Evolutionary conservation across 2,329 filamentous ascomycete genomes (phyloP), one percentile per base, ranked within the genome.

Genomic region (Fusarium lateritium): DNA sequence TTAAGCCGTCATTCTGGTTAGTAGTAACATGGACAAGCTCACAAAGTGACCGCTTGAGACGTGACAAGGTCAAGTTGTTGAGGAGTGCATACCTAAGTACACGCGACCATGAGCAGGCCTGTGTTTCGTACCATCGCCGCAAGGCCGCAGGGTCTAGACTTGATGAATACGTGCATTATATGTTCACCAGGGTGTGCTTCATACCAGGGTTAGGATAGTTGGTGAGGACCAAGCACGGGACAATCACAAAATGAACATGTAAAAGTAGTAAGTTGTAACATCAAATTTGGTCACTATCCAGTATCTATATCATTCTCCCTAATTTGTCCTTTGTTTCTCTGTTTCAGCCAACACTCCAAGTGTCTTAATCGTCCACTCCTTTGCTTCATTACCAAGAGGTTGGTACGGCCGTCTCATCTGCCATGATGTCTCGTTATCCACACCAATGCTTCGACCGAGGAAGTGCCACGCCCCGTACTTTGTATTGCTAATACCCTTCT

Each of bases 401-500:
- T 77, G 65, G 63, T 84, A 85, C 2, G 83, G 83, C 56, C 78
- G 79, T 14, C 83, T 74, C 67, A 83, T 83, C 36, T 77, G 73
- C 69, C 83, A 85, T 3, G 76, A 65, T 1, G 65, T 75, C 68
- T 79, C 75, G 0, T 55, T 62, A 15, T 78, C 69, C 2, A 84
- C n/a, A 0, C 82, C 83, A 6, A 83, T 67, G 1, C 71, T 67
- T 11, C 71, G 75, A 0, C 83, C 83, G 0, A 83, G 65, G 63
- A 81, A 84, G 62, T 80, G 75, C 71, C 80, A 82, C 0, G 81
- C 79, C 7, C 80, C 83, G 54, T 80, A 85, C 67, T 85, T 85
- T 0, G 83, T 85, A 9, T 78, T 73, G 1, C 81, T 78, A 24
- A 85, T 79, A 0, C 81, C 79, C 73, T 85, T 84, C 71, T 85